Percentiles rank a stretch among this genome's conserved stretches.
Evolutionary conservation across 2,329 filamentous ascomycete species (phyloP).

Genomic region (Neofusicoccum sp.): DNA sequence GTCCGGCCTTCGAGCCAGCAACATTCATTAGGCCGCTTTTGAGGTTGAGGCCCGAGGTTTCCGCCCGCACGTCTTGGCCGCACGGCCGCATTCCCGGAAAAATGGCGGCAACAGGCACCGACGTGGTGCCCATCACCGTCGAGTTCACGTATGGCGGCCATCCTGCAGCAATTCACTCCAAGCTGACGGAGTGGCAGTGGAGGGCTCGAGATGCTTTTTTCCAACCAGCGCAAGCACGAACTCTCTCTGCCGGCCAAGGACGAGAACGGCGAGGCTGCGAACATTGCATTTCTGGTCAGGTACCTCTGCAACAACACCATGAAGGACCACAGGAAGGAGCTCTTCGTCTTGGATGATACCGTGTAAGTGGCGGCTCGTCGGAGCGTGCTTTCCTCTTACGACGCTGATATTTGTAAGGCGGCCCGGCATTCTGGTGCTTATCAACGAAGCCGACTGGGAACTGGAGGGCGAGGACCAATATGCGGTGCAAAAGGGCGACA

Average conservation of each 20-base stretch:
- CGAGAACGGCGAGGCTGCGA: slow-evolving; percentile 60
- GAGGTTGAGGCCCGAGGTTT: neutral
- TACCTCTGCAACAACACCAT: slow-evolving; percentile 80
- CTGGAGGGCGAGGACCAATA: slow-evolving; percentile 93
- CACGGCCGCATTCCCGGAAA: neutral
- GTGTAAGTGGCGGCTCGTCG: slow-evolving; percentile 65
- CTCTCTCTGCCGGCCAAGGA: slow-evolving; percentile 66
- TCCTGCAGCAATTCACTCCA: slow-evolving; percentile 8
- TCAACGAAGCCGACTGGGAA: slow-evolving; percentile 98
- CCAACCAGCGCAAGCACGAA: slow-evolving; percentile 71
- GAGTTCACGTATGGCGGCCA: slow-evolving; percentile 65
- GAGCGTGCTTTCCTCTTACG: slow-evolving; percentile 18
- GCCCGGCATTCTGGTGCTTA: slow-evolving; percentile 90
- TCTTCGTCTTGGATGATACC: slow-evolving; percentile 83
- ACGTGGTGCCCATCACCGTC: slow-evolving; percentile 60
- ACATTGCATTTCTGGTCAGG: slow-evolving; percentile 71
- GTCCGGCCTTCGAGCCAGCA: neutral
- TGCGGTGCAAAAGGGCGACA: slow-evolving; percentile 76
- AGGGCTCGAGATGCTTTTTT: slow-evolving; percentile 91
- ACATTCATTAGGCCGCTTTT: neutral
- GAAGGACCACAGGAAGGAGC: slow-evolving; percentile 79
- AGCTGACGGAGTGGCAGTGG: slow-evolving; percentile 58
- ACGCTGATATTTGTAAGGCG: slow-evolving; percentile 57
- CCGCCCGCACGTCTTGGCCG: neutral
- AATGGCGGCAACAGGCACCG: slow-evolving; percentile 26